Percentiles rank a stretch among this genome's conserved stretches.
Evolutionary conservation across 495 filamentous ascomycete genomes (phyloP).

Genomic region (Annulohypoxylon moriforme): DNA sequence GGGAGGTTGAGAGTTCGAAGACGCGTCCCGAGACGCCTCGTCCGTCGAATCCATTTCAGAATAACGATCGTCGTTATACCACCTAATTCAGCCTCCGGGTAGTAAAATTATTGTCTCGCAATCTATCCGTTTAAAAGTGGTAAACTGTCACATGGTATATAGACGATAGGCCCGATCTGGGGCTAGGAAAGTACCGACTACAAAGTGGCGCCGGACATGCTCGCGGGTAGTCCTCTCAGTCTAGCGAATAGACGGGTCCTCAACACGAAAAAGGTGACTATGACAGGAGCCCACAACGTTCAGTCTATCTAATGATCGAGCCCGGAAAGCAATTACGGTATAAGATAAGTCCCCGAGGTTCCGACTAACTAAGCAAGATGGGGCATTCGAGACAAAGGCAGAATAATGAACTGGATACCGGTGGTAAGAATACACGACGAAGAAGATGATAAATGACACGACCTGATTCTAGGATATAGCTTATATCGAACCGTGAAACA

Average conservation of each 20-base stretch:
- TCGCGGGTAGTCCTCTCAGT: conserved; percentile 17
- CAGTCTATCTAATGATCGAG: conserved; percentile 18
- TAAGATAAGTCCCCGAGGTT: conserved; percentile 12
- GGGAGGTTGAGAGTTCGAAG: conserved; percentile 35
- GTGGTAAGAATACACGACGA: conserved; percentile 27
- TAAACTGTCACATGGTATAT: conserved; percentile 37
- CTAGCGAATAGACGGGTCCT: conserved; percentile 2
- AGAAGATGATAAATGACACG: conserved; percentile 32
- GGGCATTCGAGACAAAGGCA: conserved; percentile 20
- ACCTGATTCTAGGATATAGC: conserved; percentile 35
- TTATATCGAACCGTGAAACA: conserved; percentile 45
- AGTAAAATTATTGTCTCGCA: conserved; percentile 21
- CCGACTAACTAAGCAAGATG: conserved; percentile 31
- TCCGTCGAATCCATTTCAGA: conserved; percentile 43
- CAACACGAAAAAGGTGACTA: conserved; percentile 20
- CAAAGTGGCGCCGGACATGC: conserved; percentile 29
- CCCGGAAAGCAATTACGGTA: conserved; percentile 21
- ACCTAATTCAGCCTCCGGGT: conserved; percentile 5
- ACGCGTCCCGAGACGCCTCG: conserved; percentile 28
- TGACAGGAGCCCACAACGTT: conserved; percentile 5
- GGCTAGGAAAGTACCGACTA: conserved; percentile 27
- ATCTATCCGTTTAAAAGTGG: conserved; percentile 27
- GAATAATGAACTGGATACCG: conserved; percentile 2
- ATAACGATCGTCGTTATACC: conserved; percentile 10
- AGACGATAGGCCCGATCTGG: conserved; percentile 35